Conservation (phyloP, 139 green algal species). For the Monoraphidium neglectum region DNA sequence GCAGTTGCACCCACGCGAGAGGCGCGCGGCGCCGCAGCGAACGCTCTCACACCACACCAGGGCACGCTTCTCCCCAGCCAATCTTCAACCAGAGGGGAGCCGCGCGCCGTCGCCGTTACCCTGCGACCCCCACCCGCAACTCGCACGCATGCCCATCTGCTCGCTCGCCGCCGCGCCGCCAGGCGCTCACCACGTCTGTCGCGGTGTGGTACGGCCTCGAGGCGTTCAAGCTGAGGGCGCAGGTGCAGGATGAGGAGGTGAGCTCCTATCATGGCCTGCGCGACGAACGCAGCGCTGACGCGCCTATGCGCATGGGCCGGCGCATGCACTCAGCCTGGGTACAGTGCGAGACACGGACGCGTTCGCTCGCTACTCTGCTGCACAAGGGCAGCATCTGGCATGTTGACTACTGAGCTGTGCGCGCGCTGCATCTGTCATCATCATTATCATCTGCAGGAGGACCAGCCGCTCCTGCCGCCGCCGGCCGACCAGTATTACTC, state of each 20-base stretch:
- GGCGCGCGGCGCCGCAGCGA: background rate
- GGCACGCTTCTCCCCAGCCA: background rate
- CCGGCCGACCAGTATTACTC: background rate
- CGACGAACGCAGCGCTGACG: background rate
- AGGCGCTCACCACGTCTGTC: slow-evolving; percentile 61
- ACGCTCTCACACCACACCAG: background rate
- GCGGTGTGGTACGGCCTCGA: slow-evolving; percentile 65
- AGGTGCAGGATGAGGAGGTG: slow-evolving; percentile 1
- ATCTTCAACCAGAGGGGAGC: background rate
- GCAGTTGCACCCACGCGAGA: background rate
- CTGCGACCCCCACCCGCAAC: background rate
- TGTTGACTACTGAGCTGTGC: background rate
- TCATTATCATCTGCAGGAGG: background rate
- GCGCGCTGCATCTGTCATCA: background rate
- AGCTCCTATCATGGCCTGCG: background rate
- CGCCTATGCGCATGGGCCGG: background rate
- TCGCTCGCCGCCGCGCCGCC: too few species aligned
- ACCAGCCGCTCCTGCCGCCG: slow-evolving; percentile 13
- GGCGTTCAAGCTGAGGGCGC: slow-evolving; percentile 50
- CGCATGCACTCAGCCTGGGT: background rate
- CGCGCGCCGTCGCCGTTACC: background rate
- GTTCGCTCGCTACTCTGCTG: background rate
- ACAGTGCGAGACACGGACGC: background rate
- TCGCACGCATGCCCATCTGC: slow-evolving; percentile 6
- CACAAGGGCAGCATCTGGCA: background rate